Evolutionary conservation across 192 early-diverging fungal species (phyloP).

Genomic region (Dimargaris verticillata): DNA sequence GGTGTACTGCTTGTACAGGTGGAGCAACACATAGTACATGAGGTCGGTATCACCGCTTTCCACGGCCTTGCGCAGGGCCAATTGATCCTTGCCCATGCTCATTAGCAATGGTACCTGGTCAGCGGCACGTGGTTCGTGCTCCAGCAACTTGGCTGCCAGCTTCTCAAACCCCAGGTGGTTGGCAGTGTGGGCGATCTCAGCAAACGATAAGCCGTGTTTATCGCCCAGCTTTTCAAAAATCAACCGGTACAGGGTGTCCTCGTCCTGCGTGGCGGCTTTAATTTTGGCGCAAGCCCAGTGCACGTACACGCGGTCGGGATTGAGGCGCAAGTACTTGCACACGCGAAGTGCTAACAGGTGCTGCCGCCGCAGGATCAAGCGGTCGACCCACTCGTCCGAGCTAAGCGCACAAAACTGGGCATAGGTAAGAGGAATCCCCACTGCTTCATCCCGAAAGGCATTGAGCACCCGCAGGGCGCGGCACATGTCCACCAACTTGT

Average conservation of each 20-base stretch:
- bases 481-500: constrained; percentile 78
- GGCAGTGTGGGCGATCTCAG: constrained; percentile 85
- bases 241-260: constrained; percentile 63
- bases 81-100: constrained; percentile 78
- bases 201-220: constrained; percentile 62
- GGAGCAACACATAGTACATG: constrained; percentile 83
- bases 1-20: constrained; percentile 68
- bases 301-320: constrained; percentile 64
- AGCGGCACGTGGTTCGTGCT: constrained; percentile 85
- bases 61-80: constrained; percentile 78
- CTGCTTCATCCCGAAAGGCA: constrained; percentile 59
- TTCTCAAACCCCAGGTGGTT: constrained; percentile 63
- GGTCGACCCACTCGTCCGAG: constrained; percentile 63
- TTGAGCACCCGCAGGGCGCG: constrained; percentile 77
- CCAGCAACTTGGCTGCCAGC: constrained; percentile 64
- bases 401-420: constrained; percentile 56
- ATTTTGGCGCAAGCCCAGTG: constrained; percentile 98
- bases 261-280: constrained; percentile 55
- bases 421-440: constrained; percentile 83
- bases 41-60: constrained; percentile 92
- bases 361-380: constrained; percentile 65
- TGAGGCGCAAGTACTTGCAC: constrained; percentile 67
- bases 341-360: constrained; percentile 76
- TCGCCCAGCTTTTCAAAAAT: constrained; percentile 66
- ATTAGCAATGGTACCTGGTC: constrained; percentile 90